These are phyloP conservation scores for Podospora pseudocomata DNA, from an alignment of 495 filamentous ascomycete species.

Conservation along the genomic window DNA sequence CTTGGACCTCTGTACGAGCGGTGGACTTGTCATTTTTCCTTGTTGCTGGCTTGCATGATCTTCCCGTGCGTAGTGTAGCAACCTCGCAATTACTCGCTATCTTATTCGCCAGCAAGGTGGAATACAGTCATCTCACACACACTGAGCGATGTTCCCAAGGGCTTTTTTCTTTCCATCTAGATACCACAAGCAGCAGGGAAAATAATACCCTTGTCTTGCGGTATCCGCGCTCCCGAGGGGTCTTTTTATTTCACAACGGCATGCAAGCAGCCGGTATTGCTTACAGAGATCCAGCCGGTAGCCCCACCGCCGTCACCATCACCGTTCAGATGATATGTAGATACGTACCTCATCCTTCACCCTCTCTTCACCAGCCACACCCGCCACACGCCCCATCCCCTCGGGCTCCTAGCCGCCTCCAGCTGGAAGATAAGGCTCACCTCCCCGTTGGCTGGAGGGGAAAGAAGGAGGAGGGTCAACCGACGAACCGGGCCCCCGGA, in stretches of 20 bases:
- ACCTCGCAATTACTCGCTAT: not conserved
- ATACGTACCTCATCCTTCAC: not conserved
- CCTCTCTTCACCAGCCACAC: constrained; percentile 4
- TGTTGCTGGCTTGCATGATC: constrained; percentile 13
- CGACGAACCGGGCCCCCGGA: too few species aligned
- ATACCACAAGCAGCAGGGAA: not conserved
- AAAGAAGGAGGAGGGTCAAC: too few species aligned
- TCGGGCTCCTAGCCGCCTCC: constrained; percentile 2
- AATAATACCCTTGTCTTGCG: constrained; percentile 4
- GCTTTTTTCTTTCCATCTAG: not conserved
- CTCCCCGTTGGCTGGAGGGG: not conserved
- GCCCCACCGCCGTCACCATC: not conserved
- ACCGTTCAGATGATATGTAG: not conserved
- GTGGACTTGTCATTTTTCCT: not conserved
- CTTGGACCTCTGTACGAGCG: not conserved
- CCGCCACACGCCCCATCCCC: not conserved
- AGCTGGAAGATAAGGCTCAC: constrained; percentile 1
- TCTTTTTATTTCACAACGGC: not conserved
- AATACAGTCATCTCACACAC: not conserved
- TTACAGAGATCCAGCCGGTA: not conserved
- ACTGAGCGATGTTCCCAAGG: not conserved
- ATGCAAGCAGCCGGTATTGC: constrained; percentile 3
- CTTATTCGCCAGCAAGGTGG: constrained; percentile 9
- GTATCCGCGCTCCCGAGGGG: not conserved
- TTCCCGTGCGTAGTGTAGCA: constrained; percentile 7